Conservation (phyloP, 805 yeast species). For the Limtongia smithiae region DNA sequence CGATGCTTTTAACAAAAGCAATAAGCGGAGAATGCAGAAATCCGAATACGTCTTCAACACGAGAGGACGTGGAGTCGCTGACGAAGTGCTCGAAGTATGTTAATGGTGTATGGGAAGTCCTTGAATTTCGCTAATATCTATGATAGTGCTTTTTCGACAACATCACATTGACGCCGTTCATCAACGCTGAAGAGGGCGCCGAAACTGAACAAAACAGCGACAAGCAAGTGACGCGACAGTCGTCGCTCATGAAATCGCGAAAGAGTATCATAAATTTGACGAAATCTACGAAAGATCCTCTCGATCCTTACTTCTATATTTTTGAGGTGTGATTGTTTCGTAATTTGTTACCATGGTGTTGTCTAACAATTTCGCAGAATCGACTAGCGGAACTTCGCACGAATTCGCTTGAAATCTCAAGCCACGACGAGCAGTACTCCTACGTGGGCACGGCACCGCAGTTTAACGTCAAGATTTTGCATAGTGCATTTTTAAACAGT, state of each 20-base stretch:
- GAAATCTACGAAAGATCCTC: conserved; percentile 32
- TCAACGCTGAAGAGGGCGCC: conserved; percentile 42
- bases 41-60: conserved; percentile 55
- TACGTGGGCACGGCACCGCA: conserved; percentile 29
- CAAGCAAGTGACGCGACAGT: conserved; percentile 17
- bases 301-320: conserved; percentile 41
- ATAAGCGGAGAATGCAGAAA: conserved; percentile 63
- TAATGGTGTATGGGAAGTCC: conserved; percentile 40
- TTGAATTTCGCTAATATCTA: not conserved
- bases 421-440: conserved; percentile 34
- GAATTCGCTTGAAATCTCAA: conserved; percentile 29
- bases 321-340: not conserved
- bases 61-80: conserved; percentile 37
- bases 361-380: conserved; percentile 20
- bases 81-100: conserved; percentile 37
- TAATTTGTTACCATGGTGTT: not conserved
- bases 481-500: conserved; percentile 34
- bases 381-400: conserved; percentile 39
- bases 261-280: conserved; percentile 37
- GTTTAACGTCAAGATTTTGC: conserved; percentile 31
- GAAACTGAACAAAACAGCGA: conserved; percentile 9
- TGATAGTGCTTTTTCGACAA: conserved; percentile 63
- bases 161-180: conserved; percentile 57
- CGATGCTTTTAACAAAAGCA: conserved; percentile 64
- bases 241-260: conserved; percentile 33